Conservation (phyloP, 2,329 filamentous ascomycete species). For the Aspergillus quadrilineatus region DNA sequence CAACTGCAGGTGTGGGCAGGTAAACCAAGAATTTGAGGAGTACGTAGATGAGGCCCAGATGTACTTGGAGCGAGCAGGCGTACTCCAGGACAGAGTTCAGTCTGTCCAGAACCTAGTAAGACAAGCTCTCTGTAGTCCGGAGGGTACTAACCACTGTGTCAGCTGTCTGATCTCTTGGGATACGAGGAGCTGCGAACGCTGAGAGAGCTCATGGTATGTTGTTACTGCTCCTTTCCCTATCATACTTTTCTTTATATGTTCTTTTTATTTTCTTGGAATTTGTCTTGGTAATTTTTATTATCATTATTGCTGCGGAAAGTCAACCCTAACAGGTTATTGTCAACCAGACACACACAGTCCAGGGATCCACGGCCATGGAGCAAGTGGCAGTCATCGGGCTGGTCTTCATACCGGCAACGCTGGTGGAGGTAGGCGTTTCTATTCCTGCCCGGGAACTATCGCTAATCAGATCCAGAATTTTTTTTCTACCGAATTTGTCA, state of each 20-base stretch:
- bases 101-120: slow-evolving; percentile 14
- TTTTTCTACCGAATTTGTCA: slow-evolving; percentile 18
- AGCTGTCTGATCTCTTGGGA: slow-evolving; percentile 6
- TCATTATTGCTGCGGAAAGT: too few relatives aligned
- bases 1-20: not conserved
- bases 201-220: slow-evolving; percentile 11
- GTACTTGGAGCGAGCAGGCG: slow-evolving; percentile 13
- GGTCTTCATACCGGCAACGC: slow-evolving; percentile 14
- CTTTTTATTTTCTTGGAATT: too few relatives aligned
- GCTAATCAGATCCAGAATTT: slow-evolving; percentile 8
- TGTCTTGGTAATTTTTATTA: too few relatives aligned
- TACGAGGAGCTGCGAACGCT: slow-evolving; percentile 14
- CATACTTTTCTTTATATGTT: too few relatives aligned
- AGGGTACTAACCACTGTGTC: not conserved
- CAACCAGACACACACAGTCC: slow-evolving; percentile 6
- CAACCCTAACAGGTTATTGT: not conserved
- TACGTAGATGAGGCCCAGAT: slow-evolving; percentile 4
- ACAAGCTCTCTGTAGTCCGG: not conserved
- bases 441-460: not conserved
- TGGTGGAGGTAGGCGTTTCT: slow-evolving; percentile 15
- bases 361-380: slow-evolving; percentile 16
- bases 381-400: slow-evolving; percentile 15
- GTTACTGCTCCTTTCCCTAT: not conserved
- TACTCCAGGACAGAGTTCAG: slow-evolving; percentile 11
- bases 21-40: slow-evolving; percentile 11